Base-by-base conservation (phyloP, 2,329 filamentous ascomycete genomes). In the Fusarium denticulatum region DNA sequence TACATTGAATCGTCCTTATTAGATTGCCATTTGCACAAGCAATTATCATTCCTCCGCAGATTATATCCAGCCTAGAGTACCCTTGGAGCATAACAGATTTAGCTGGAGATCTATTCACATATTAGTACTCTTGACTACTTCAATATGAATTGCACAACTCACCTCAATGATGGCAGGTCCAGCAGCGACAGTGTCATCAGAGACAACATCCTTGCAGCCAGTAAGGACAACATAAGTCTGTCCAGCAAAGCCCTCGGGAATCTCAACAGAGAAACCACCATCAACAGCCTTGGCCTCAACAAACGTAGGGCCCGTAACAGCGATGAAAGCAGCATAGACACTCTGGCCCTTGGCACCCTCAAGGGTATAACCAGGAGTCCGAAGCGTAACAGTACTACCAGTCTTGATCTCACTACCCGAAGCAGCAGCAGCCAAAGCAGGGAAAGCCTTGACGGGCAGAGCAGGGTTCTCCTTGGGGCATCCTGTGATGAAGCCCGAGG, bases 361-460 rank as follows among this genome's bases (percentile, higher is more conserved):
- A 63, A 82, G 76, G 13, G 66, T 61, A 55, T 78, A 77, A 2
- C 57, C 67, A 30, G 78, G 73, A 15, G 79, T 80, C 64, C 39
- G n/a, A 5, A 81, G 74, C 7, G 76, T 79, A 46, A 80, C 69
- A 6, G 42, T 79, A 20, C 42, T 45, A 4, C 79, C 78, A 18
- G 79, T 65, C 67, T 77, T 78, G 60, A 78, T 56, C 10, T 67
- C 61, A 7, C 65, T 72, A 37, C 76, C 63, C 6, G 80, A 74
- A 13, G 74, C 75, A 22, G 81, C 72, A 7, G 82, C 70, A 24
- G 78, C 70, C 22, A 92, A 82, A 18, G 78, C 69, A 10, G 89
- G 88, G 82, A 92, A 91, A 0, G 89, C 87, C 81, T 86, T 89
- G 78, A 93, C 86, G 5, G 90, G 89, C 4, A 92, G 83, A 4